Conservation (phyloP, 371 early-diverging fungal species). For the Amoeboaphelidium protococcarum region DNA sequence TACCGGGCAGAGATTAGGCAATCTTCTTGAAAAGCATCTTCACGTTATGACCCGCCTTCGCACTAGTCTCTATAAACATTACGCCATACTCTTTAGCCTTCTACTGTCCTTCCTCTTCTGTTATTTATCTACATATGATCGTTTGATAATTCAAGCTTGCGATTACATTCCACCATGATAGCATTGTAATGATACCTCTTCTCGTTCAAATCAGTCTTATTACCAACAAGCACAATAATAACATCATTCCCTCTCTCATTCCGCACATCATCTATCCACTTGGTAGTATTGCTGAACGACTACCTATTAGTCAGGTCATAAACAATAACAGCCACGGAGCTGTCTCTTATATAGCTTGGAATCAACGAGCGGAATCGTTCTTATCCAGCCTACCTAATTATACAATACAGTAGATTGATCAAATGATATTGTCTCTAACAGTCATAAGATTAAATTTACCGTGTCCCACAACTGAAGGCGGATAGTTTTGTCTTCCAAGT, state of each 20-base stretch:
- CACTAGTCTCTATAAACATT: constrained; percentile 89
- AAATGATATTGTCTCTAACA: too few species aligned
- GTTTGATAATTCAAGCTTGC: too few species aligned
- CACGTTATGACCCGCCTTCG: constrained; percentile 87
- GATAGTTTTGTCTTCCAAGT: constrained; percentile 81
- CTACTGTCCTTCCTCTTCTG: constrained; percentile 86
- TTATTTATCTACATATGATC: constrained; percentile 38
- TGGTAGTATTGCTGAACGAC: constrained; percentile 77
- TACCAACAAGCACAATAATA: constrained; percentile 95
- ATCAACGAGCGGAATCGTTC: constrained; percentile 88
- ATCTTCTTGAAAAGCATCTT: constrained; percentile 84
- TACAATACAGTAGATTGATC: too few species aligned
- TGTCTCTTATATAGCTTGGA: constrained; percentile 94
- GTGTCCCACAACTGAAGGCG: constrained; percentile 99
- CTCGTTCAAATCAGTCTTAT: constrained; percentile 90
- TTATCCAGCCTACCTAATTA: too few species aligned
- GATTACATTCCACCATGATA: neutral
- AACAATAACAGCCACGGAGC: constrained; percentile 95
- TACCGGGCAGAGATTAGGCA: constrained; percentile 76
- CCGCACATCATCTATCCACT: constrained; percentile 96
- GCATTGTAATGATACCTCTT: constrained; percentile 29
- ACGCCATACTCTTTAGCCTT: constrained; percentile 75
- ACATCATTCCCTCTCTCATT: constrained; percentile 88
- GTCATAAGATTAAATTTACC: too few species aligned
- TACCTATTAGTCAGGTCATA: constrained; percentile 22